A percentile compares a stretch with the other conserved stretches of the same genome.
phyloP scores from a whole-genome alignment of 257 asterid species.

The Solanum neorickii region DNA sequence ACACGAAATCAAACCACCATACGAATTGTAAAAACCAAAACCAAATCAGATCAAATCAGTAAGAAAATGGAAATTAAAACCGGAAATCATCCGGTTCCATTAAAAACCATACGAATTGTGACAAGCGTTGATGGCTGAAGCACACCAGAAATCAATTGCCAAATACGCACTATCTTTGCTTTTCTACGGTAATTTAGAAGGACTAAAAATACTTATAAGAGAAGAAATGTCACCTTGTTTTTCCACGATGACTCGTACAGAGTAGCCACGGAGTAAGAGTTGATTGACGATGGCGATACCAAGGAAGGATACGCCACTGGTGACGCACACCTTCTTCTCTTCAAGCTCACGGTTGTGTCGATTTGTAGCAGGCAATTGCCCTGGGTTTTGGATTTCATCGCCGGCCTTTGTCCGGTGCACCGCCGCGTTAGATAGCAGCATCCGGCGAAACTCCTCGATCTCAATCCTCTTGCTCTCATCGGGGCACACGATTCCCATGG shows the following conservation, averaged over 20 bases:
- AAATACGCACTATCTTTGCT: neutral
- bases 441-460: constrained; percentile 60
- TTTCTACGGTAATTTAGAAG: neutral
- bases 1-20: neutral
- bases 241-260: constrained; percentile 69
- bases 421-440: constrained; percentile 66
- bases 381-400: constrained; percentile 8
- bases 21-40: neutral
- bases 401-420: constrained; percentile 48
- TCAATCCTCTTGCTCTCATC: constrained; percentile 54
- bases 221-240: constrained; percentile 47
- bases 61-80: neutral
- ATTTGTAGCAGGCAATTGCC: neutral
- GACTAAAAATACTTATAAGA: neutral
- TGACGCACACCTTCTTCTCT: constrained; percentile 66
- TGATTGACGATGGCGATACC: constrained; percentile 78
- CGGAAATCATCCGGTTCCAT: neutral
- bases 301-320: constrained; percentile 84
- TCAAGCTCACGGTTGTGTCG: constrained; percentile 12
- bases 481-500: constrained; percentile 45
- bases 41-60: neutral
- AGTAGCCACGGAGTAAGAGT: constrained; percentile 74
- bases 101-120: neutral
- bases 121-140: neutral
- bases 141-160: neutral